Evolutionary conservation across 345 rosid genomes (phyloP), one percentile per base, ranked within the genome.

Genomic region (Citrus maxima): DNA sequence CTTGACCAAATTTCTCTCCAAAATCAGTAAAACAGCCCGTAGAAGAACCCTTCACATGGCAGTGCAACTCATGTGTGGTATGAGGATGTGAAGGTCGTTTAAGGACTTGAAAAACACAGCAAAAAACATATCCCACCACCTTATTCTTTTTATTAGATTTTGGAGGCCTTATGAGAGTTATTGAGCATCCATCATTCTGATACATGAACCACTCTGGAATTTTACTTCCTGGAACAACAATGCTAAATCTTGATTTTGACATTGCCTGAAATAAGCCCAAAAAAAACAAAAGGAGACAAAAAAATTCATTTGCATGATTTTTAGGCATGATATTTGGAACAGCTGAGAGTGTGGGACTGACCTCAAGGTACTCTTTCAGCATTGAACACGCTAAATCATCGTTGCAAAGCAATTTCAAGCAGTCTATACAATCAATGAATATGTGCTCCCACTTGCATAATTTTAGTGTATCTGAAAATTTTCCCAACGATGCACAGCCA

Each of bases 161-260:
- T 37, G 40, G 1, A 19, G 69, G 80, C 24, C 25, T 24, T 10
- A 63, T 13, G 5, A 72, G 8, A 4, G 42, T 63, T 4, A 72
- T 22, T 12, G 73, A 32, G 38, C 68, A 56, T 28, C 67, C 78
- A 7, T 5, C n/a, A 9, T 7, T 59, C 38, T 58, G 67, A 19
- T 73, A n/a, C 19, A 32, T 38, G 34, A 73, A 66, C 78, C 82
- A 79, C n/a, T 66, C 59, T 24, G 82, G 77, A 55, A 79, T 38
- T 32, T 73, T 28, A 38, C 73, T 32, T 28, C 82, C 82, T 2
- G 78, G 82, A 27, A 73, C 2, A 25, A 64, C 28, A 59, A 66
- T 55, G 42, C 42, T 37, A 37, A 37, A 37, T 37, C 40, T 37
- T 37, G 40, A 37, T 37, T 37, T 37, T 37, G 40, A 37, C 40